Percentiles rank a stretch among this genome's conserved stretches.
phyloP scores from a whole-genome alignment of 2,329 filamentous ascomycete genomes.

The Aspergillus clavatus region DNA sequence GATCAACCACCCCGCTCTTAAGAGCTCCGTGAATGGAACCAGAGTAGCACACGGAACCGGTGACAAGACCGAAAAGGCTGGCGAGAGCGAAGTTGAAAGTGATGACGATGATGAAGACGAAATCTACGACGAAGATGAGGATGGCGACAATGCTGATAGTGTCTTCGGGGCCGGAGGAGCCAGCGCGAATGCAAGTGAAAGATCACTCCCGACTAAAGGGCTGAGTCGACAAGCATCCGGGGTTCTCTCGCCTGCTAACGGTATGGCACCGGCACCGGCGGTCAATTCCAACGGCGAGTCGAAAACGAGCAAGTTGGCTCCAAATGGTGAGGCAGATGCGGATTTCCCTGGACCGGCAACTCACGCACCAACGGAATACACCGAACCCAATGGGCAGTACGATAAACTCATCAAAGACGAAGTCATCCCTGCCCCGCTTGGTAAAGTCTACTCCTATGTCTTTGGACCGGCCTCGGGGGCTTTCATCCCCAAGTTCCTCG shows the following conservation, averaged over 20 bases:
- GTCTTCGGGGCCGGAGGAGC: constrained; percentile 53
- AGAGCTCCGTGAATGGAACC: constrained; percentile 86
- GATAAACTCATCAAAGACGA: constrained; percentile 84
- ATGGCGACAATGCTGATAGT: constrained; percentile 55
- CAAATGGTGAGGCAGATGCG: constrained; percentile 28
- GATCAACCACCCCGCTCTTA: constrained; percentile 84
- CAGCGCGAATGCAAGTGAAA: constrained; percentile 53
- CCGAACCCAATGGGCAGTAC: constrained; percentile 72
- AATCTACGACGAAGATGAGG: constrained; percentile 50
- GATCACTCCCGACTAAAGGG: constrained; percentile 44
- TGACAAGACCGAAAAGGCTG: constrained; percentile 80
- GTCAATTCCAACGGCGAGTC: constrained; percentile 29
- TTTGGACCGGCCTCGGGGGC: constrained; percentile 75
- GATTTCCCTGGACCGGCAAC: constrained; percentile 83
- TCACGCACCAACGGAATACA: constrained; percentile 81
- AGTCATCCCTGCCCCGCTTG: constrained; percentile 76
- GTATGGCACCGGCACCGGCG: constrained; percentile 35
- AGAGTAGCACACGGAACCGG: constrained; percentile 73
- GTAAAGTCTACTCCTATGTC: constrained; percentile 82
- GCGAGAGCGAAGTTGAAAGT: constrained; percentile 65
- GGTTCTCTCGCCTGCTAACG: constrained; percentile 30
- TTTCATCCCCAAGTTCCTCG: constrained; percentile 83
- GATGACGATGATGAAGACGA: constrained; percentile 73
- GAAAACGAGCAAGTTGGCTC: constrained; percentile 47
- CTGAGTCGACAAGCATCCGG: constrained; percentile 69